Percentiles rank a stretch among this genome's conserved stretches.
Conservation (phyloP, 495 filamentous ascomycete genomes). For the Trichocladium antarcticum region DNA sequence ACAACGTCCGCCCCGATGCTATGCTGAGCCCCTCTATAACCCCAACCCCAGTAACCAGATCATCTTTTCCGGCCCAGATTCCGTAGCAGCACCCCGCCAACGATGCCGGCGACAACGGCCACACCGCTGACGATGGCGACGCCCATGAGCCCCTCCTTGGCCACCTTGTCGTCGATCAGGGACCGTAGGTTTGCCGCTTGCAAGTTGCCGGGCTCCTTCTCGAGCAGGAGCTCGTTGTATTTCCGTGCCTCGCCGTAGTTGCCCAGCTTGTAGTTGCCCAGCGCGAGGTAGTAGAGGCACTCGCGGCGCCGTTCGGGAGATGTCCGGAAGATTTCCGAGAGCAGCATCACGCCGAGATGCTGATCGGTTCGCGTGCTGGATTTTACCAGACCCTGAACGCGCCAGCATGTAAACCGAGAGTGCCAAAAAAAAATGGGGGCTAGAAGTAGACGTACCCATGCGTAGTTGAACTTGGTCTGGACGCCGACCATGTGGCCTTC, state of each 20-base stretch:
- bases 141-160: slow-evolving; percentile 84
- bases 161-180: slow-evolving; percentile 91
- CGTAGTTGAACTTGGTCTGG: slow-evolving; percentile 99
- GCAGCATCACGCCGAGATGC: slow-evolving; percentile 85
- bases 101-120: slow-evolving; percentile 83
- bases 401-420: neutral
- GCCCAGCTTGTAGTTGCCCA: slow-evolving; percentile 95
- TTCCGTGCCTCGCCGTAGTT: slow-evolving; percentile 89
- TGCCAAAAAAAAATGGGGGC: neutral
- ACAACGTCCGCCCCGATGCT: slow-evolving; percentile 1
- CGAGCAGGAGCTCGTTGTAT: slow-evolving; percentile 86
- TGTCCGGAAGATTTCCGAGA: slow-evolving; percentile 93
- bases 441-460: slow-evolving; percentile 56
- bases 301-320: slow-evolving; percentile 86
- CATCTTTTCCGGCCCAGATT: slow-evolving; percentile 30
- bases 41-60: neutral
- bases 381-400: slow-evolving; percentile 77
- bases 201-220: slow-evolving; percentile 78
- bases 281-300: slow-evolving; percentile 93
- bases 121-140: slow-evolving; percentile 95
- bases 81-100: slow-evolving; percentile 74
- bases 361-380: slow-evolving; percentile 72
- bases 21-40: neutral
- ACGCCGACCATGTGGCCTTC: slow-evolving; percentile 93
- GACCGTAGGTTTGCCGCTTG: slow-evolving; percentile 75